phyloP scores from a whole-genome alignment of 1,139 yeast species.

The Debaryomyces fabryi region DNA sequence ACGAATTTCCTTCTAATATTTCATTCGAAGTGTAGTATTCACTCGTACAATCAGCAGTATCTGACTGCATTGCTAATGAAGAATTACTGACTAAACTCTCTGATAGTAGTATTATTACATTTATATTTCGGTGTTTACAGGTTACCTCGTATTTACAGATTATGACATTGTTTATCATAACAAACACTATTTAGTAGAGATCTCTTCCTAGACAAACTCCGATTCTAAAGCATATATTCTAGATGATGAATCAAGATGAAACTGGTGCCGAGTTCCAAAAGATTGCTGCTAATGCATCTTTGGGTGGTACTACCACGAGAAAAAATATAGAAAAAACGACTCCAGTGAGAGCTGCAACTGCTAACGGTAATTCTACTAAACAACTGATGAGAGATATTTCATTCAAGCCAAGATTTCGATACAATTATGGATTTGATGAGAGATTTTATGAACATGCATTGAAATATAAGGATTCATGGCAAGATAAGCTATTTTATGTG shows the following conservation, averaged over 20 bases:
- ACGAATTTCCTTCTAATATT: background rate
- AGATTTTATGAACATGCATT: slow-evolving; percentile 27
- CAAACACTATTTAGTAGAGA: background rate
- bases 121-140: background rate
- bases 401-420: slow-evolving; percentile 38
- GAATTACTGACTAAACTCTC: background rate
- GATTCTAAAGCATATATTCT: background rate
- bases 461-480: slow-evolving; percentile 39
- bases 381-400: slow-evolving; percentile 29
- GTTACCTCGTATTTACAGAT: slow-evolving; percentile 8
- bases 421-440: slow-evolving; percentile 39
- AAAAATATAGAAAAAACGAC: background rate
- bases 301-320: background rate
- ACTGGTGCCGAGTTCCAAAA: slow-evolving; percentile 1
- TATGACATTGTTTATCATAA: slow-evolving; percentile 3
- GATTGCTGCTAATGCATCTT: slow-evolving; percentile 4
- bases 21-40: slow-evolving; percentile 11
- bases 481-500: slow-evolving; percentile 33
- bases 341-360: background rate
- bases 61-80: slow-evolving; percentile 7
- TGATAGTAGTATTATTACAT: slow-evolving; percentile 1
- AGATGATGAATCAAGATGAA: background rate
- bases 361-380: background rate
- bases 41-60: slow-evolving; percentile 8
- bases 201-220: background rate